Base-by-base conservation (phyloP, 179 eudicot genomes). In the Gypsophila paniculata region DNA sequence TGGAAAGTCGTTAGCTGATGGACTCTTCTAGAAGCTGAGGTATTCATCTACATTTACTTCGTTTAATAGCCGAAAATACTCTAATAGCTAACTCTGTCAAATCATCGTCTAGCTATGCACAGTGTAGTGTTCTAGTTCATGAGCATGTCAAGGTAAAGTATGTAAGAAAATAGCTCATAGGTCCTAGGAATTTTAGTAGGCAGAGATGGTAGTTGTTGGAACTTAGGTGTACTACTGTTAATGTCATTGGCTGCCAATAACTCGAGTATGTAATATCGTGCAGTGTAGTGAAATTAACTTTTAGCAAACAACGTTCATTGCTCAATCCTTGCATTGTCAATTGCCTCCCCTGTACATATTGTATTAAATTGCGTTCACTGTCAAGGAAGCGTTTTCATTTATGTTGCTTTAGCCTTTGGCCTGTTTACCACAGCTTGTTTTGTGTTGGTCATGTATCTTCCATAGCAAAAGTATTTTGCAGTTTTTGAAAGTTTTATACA, bases 1-100 rank as follows among this genome's bases (percentile, higher is more conserved):
- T 18, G 18, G 15, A 15, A 62, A 11, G 57, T 62, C 78, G 38
- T 21, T 70, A 48, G 74, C 57, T 26, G 59, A 75, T 68, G 73
- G 70, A 23, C 42, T 70, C 15, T 65, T 48, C 19, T 74, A 74
- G 57, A 23, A 64, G 8, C 57, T 60, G 9, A 23, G 42, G 71
- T 67, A 29, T 25, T 23, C 17, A 17, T 10, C 6, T 49, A 65
- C 18, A 42, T 19, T 13, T 44, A 65, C 69, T 13, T 36, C 10
- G 26, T 19, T 38, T 8, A 39, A 2, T n/a, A 42, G 14, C 18
- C n/a, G n/a, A n/a, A n/a, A n/a, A n/a, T n/a, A n/a, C n/a, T n/a
- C 25, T 15, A 9, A 39, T 39, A n/a, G 10, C 49, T 18, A 63
- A 39, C 11, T 8, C 19, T 18, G 68, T 62, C 14, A 2, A 63